Base-by-base conservation (phyloP, 2,329 filamentous ascomycete species). In the Colletotrichum sp. region DNA sequence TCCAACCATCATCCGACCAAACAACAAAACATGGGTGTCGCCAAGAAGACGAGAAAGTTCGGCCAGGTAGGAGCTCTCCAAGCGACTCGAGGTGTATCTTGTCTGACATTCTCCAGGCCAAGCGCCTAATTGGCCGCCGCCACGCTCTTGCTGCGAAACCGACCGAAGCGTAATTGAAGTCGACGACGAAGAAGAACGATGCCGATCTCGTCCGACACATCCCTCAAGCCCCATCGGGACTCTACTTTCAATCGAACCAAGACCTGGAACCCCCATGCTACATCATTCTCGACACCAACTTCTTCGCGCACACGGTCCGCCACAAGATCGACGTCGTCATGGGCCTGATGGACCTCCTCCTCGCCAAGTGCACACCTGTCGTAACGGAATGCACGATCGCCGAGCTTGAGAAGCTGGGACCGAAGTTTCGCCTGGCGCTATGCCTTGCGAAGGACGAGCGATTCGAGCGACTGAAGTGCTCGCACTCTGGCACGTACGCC, bases 51-150 rank as follows among this genome's bases (percentile, higher is more conserved):
- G 6, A 48, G 43, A 48, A 21, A 48, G 10, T 48, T 48, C 43
- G 43, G 43, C 10, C n/a, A 48, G 43, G 43, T 48, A 21, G 12
- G 43, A 21, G 3, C 18, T n/a, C 18, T 12, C 18, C 38, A 48
- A 48, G 18, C 3, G 38, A 21, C 18, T n/a, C 2, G 10, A n/a
- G 18, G 0, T n/a, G 5, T 6, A 48, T 7, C 3, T 0, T 12
- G 9, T 48, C 38, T 48, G 38, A 48, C 38, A 0, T 48, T n/a
- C 18, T 21, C 4, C 18, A 48, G 43, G 43, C 43, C n/a, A 21
- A 52, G n/a, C 43, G 43, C 1, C 43, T 52, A 13, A 21, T 52
- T 3, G 43, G 43, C n/a, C 43, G 43, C 43, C 43, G 43, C 43
- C n/a, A 48, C 18, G n/a, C 38, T 43, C 38, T 43, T 43, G 38